Evolutionary conservation across 139 green algal genomes (phyloP), one percentile per base, ranked within the genome.

Genomic region (Zygnema circumcarinatum): DNA sequence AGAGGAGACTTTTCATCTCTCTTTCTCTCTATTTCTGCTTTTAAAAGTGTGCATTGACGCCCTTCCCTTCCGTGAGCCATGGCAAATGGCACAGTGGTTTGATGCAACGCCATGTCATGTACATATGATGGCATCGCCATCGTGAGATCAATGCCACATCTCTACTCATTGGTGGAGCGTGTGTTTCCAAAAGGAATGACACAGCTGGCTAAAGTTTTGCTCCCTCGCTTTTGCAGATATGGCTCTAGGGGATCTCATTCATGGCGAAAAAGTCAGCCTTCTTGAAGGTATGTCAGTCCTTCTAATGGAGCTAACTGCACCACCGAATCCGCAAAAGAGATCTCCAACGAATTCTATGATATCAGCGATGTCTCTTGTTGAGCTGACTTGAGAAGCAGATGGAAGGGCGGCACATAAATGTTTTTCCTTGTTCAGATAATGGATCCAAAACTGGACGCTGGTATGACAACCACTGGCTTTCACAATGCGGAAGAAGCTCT

Each of bases 391-490:
- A n/a, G n/a, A n/a, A n/a, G n/a, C n/a, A n/a, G n/a, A n/a, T n/a
- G n/a, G n/a, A n/a, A n/a, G n/a, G n/a, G n/a, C n/a, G n/a, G n/a
- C n/a, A n/a, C n/a, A n/a, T n/a, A n/a, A n/a, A n/a, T n/a, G n/a
- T n/a, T n/a, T n/a, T n/a, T n/a, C n/a, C n/a, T n/a, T n/a, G n/a
- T 41, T 78, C 84, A 89, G 69, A 91, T 91, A 16, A 91, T 91
- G 87, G 95, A 98, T 82, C 74, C 89, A 0, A 97, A 97, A 68
- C 98, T 98, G 96, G 96, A 98, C 81, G 90, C 94, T 0, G 96
- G 95, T 11, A 41, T 93, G 47, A 40, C 76, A 22, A 38, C 76
- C 25, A 72, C 25, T 68, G 52, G 52, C 53, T 79, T 29, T 54
- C 35, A 35, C 54, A 62, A 74, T 40, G 84, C 69, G 1, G 88